Base-by-base conservation (phyloP, 2,329 filamentous ascomycete genomes). In the Hypoxylon sp. region DNA sequence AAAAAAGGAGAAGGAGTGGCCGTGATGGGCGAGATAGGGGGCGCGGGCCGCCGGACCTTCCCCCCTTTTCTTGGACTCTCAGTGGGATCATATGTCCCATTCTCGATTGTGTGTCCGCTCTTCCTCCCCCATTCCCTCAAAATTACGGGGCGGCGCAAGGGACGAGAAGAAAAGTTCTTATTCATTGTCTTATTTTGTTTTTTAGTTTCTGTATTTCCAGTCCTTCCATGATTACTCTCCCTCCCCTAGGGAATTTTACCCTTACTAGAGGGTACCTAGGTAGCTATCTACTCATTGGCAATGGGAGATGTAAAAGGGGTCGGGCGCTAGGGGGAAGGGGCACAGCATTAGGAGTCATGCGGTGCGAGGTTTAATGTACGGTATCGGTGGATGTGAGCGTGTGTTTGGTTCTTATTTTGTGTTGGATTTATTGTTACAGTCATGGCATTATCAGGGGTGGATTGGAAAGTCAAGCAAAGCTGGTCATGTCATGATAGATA, bases 81-180 rank as follows among this genome's bases (percentile, higher is more conserved):
- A 19, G 36, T 36, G 36, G 23, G 23, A 25, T 21, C 9, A 13
- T 5, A 52, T 45, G n/a, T 50, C 55, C 21, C 38, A 45, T 64
- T 61, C 63, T 32, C 32, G 49, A 43, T 46, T n/a, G n/a, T 36
- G 34, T 61, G 25, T 59, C 36, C 36, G 38, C 32, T 48, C 48
- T 45, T 23, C 17, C 11, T 10, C 13, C 46, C 13, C 46, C 36
- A 34, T 34, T 46, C 41, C 14, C 13, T 43, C 46, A 43, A 52
- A 63, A 64, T 46, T 52, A 58, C 48, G 17, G 50, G 46, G 52
- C 59, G 58, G 62, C 62, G 62, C 51, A 67, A 58, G 46, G 68
- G 53, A 60, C 51, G 56, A 62, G 41, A 36, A 56, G 55, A 68
- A 71, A 67, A 63, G 67, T 69, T 60, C 30, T 65, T 66, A 66